phyloP scores from a whole-genome alignment of 495 filamentous ascomycete genomes.

The Podospora conica region DNA sequence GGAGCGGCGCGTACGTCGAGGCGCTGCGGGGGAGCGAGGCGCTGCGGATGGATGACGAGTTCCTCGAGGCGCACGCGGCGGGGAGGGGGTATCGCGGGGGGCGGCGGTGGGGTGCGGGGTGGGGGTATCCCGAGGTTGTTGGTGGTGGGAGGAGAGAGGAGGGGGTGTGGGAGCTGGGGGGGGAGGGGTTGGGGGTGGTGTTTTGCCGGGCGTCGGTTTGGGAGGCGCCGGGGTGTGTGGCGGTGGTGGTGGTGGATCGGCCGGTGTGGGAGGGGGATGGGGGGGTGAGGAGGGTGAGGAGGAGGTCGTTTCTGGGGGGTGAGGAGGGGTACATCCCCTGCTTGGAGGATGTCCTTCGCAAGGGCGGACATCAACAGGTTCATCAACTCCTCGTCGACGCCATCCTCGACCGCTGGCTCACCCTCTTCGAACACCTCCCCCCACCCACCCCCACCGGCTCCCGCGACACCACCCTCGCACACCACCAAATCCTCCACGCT shows the following conservation, averaged over 20 bases:
- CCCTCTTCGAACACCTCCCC: constrained; percentile 30
- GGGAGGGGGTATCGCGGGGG: constrained; percentile 23
- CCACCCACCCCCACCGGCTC: neutral
- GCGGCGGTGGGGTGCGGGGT: neutral
- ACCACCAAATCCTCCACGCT: constrained; percentile 26
- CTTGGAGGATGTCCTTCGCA: neutral
- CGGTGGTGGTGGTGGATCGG: constrained; percentile 30
- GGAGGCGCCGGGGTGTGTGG: constrained; percentile 9
- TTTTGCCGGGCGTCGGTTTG: constrained; percentile 32
- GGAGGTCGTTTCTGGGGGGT: neutral
- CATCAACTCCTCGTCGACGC: constrained; percentile 21
- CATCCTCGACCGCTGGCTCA: constrained; percentile 28
- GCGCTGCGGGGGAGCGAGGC: constrained; percentile 10
- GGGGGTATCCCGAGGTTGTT: constrained; percentile 14
- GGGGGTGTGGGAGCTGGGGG: constrained; percentile 5
- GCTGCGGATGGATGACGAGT: constrained; percentile 24
- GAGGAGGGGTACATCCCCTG: neutral
- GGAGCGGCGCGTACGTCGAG: constrained; percentile 17
- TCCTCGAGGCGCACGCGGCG: constrained; percentile 28
- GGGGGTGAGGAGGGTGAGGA: neutral
- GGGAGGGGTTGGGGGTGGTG: constrained; percentile 15
- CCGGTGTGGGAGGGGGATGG: constrained; percentile 15
- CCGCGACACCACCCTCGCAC: constrained; percentile 2
- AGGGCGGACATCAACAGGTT: constrained; percentile 7
- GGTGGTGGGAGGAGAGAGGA: constrained; percentile 5